Conservation (phyloP, 2,329 filamentous ascomycete genomes). For the Claviceps sp. region DNA sequence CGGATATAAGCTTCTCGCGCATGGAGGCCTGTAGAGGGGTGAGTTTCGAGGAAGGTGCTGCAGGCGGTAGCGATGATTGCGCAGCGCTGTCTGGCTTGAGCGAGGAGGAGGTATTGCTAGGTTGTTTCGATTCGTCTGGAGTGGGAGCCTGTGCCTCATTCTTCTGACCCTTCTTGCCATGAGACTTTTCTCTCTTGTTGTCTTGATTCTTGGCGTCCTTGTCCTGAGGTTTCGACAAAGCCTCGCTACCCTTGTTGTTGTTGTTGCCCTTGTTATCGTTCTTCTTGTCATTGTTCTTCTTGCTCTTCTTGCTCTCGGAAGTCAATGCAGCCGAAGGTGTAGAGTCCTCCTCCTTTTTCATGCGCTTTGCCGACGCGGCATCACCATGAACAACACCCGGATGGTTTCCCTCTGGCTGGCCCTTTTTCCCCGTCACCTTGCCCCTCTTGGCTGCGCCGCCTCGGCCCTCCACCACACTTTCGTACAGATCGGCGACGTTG, state of each 20-base stretch:
- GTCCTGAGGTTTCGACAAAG: constrained; percentile 12
- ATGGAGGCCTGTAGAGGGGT: constrained; percentile 90
- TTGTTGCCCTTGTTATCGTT: not conserved
- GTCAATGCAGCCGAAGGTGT: not conserved
- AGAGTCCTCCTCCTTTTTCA: constrained; percentile 1
- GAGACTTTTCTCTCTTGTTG: constrained; percentile 17
- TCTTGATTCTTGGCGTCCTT: constrained; percentile 28
- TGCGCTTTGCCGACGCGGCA: constrained; percentile 2
- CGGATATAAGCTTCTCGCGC: constrained; percentile 87
- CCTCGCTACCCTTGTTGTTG: constrained; percentile 1
- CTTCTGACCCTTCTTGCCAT: constrained; percentile 13
- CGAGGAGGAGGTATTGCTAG: constrained; percentile 5
- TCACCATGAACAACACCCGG: not conserved
- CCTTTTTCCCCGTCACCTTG: constrained; percentile 19
- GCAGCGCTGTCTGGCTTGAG: constrained; percentile 12
- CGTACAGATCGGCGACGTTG: constrained; percentile 70
- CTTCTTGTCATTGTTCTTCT: not conserved
- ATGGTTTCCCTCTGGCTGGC: constrained; percentile 8
- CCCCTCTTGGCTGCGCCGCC: constrained; percentile 16
- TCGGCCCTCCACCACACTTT: constrained; percentile 62
- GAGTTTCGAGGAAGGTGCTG: constrained; percentile 43
- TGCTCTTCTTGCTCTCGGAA: not conserved
- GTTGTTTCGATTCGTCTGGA: constrained; percentile 7
- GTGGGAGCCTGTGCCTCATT: constrained; percentile 8
- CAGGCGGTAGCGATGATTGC: constrained; percentile 21